phyloP scores from a whole-genome alignment of 1,284 basidiomycete species.

The Sporisorium sorghi region DNA sequence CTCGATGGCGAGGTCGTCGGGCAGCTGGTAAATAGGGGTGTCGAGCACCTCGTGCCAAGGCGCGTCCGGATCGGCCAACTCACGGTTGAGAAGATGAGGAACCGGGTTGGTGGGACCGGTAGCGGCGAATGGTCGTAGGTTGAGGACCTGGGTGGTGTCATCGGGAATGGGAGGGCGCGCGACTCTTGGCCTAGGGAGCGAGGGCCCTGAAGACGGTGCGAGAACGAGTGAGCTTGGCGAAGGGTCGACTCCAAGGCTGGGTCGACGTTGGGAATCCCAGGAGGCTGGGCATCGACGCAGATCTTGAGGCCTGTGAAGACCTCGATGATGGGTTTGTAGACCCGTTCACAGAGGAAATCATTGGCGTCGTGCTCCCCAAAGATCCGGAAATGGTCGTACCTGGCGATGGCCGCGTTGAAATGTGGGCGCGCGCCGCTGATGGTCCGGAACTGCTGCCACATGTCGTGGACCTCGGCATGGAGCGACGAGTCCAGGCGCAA shows the following conservation, averaged over 20 bases:
- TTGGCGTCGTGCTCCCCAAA: background rate
- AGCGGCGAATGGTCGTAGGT: background rate
- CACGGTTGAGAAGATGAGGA: background rate
- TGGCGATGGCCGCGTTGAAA: too few relatives aligned
- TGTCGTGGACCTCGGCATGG: background rate
- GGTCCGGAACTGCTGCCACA: background rate
- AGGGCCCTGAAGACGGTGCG: background rate
- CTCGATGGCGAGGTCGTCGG: background rate
- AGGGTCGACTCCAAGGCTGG: background rate
- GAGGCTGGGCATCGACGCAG: background rate
- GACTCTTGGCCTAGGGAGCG: background rate
- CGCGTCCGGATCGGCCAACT: background rate
- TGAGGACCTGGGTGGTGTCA: background rate
- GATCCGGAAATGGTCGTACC: background rate
- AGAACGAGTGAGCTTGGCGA: background rate
- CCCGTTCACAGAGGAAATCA: background rate
- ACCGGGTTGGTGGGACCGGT: background rate
- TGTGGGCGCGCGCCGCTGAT: too few relatives aligned
- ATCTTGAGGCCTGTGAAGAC: background rate
- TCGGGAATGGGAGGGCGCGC: background rate
- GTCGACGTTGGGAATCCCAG: background rate
- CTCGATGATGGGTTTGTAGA: background rate
- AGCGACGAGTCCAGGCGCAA: background rate
- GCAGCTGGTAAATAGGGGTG: background rate
- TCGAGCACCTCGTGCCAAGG: background rate